Percentiles rank a stretch among this genome's conserved stretches.
Evolutionary conservation across 805 yeast species (phyloP).

Genomic region (Suhomyces kilbournensis): DNA sequence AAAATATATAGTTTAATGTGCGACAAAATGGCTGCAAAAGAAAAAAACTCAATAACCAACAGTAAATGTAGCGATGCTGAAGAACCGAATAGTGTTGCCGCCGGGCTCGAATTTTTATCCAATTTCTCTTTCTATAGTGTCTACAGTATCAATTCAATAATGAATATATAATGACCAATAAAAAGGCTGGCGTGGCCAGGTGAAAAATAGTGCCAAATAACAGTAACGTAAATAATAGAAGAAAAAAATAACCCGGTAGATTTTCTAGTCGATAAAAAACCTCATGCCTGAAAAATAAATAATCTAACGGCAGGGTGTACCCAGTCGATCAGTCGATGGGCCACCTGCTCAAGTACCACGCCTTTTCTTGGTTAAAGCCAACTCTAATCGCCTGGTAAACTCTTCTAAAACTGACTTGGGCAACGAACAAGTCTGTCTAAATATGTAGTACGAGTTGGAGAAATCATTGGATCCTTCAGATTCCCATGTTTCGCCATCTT

Average conservation of each 20-base stretch:
- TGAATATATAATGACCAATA: background rate
- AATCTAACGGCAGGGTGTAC: background rate
- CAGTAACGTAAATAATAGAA: background rate
- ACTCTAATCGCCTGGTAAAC: background rate
- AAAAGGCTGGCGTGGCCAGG: background rate
- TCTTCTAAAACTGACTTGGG: background rate
- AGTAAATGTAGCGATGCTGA: too few relatives aligned
- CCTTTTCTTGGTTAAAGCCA: background rate
- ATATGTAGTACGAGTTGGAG: background rate
- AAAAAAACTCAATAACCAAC: too few relatives aligned
- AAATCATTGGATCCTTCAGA: background rate
- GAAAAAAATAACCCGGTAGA: too few relatives aligned
- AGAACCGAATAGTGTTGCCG: too few relatives aligned
- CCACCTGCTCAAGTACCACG: background rate
- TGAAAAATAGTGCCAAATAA: too few relatives aligned
- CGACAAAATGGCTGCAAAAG: background rate
- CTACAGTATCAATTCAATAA: too few relatives aligned
- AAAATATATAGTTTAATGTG: background rate
- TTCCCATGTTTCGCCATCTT: background rate
- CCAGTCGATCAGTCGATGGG: background rate
- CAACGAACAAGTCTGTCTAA: background rate
- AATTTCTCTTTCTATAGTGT: too few relatives aligned
- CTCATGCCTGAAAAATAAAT: background rate
- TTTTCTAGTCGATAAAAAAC: background rate
- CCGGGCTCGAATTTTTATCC: too few relatives aligned